These are phyloP conservation scores for Gamarada debralockiae DNA, from an alignment of 495 filamentous ascomycete genomes.

Conservation along the genomic window DNA sequence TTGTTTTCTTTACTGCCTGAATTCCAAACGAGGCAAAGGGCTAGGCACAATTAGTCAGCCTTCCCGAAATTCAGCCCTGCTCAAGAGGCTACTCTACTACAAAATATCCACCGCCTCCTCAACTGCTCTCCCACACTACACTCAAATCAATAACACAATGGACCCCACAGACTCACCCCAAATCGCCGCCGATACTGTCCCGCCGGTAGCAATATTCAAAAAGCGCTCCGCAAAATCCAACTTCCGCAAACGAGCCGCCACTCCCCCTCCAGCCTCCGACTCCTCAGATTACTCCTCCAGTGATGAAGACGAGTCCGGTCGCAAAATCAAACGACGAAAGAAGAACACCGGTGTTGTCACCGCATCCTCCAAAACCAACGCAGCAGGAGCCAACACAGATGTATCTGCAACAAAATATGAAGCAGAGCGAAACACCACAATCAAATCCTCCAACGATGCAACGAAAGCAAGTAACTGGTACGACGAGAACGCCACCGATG, in stretches of 20 bases:
- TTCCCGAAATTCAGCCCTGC: background rate
- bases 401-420: constrained; percentile 51
- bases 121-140: background rate
- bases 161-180: constrained; percentile 26
- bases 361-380: constrained; percentile 41
- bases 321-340: constrained; percentile 71
- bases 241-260: constrained; percentile 77
- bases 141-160: constrained; percentile 8
- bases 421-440: constrained; percentile 52
- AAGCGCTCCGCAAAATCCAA: constrained; percentile 76
- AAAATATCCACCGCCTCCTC: no score
- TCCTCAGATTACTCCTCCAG: constrained; percentile 45
- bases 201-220: constrained; percentile 62
- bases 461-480: constrained; percentile 92
- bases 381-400: constrained; percentile 37
- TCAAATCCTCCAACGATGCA: constrained; percentile 77
- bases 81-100: background rate
- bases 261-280: constrained; percentile 67
- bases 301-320: constrained; percentile 72
- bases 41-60: no score
- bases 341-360: constrained; percentile 62
- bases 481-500: constrained; percentile 54
- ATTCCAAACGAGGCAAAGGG: no score
- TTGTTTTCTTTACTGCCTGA: no score
- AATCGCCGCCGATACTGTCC: constrained; percentile 22